Conservation (phyloP, 2,329 filamentous ascomycete genomes). For the Colletotrichum cordylinicola region DNA sequence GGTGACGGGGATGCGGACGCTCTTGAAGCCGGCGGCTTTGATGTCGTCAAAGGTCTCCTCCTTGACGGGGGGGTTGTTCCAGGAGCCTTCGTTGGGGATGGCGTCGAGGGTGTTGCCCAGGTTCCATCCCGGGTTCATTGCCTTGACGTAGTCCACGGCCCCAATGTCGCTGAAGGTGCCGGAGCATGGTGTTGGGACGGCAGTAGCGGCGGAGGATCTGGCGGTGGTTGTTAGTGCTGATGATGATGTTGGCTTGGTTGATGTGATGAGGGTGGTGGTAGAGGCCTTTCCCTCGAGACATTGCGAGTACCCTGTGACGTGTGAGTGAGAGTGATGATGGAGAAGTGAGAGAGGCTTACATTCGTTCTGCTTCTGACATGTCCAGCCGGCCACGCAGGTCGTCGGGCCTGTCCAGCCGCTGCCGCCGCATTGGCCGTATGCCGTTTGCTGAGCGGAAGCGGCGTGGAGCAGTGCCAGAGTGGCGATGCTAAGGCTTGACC, state of each 20-base stretch:
- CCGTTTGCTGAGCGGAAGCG: not conserved
- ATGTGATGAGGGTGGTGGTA: not conserved
- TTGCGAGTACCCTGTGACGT: conserved; percentile 12
- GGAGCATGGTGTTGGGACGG: conserved; percentile 32
- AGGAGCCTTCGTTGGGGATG: conserved; percentile 54
- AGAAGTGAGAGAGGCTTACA: not conserved
- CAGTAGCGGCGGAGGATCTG: not conserved
- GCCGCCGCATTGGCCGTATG: conserved; percentile 20
- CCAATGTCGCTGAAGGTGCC: conserved; percentile 50
- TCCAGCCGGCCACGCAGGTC: conserved; percentile 10
- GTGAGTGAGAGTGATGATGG: not conserved
- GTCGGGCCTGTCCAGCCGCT: conserved; percentile 13
- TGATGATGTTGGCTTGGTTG: not conserved
- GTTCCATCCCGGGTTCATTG: conserved; percentile 64
- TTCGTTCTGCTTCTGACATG: conserved; percentile 4
- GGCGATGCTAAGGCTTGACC: not conserved
- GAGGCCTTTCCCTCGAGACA: conserved; percentile 6
- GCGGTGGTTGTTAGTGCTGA: not conserved
- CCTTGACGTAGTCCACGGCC: conserved; percentile 49
- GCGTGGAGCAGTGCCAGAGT: not conserved
- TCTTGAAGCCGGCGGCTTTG: conserved; percentile 60
- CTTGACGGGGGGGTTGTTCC: conserved; percentile 61
- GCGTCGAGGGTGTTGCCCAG: conserved; percentile 62
- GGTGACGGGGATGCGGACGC: conserved; percentile 64
- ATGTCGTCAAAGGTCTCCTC: conserved; percentile 55